Evolutionary conservation across 805 yeast species (phyloP), one percentile per base, ranked within the genome.

Genomic region (Geotrichum ghanense): DNA sequence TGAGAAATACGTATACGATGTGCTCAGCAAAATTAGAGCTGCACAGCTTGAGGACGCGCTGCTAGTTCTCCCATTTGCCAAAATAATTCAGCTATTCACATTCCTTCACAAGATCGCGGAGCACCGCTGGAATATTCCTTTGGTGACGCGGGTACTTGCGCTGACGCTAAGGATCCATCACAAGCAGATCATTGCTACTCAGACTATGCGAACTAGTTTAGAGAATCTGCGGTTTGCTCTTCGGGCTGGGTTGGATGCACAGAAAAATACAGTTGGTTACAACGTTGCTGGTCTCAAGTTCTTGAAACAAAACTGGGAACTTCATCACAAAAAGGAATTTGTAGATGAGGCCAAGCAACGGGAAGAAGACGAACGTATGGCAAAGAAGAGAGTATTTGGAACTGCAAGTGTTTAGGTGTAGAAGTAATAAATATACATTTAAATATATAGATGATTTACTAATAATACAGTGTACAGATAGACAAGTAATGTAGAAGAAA

Each of bases 1-100:
- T 1, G 83, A 79, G 48, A 77, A 79, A 50, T 83, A 90, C 57
- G 89, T 92, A 20, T 70, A 90, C 66, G 81, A 80, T 42, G 79
- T 81, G 0, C 62, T 90, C 14, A 59, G 69, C 31, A 79, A 78
- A 57, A 85, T 92, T 61, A 82, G 75, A 56, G 77, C 95, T 0
- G 75, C 94, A 0, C 95, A 90, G 57, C 67, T 92, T 27, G 96
- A 90, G 56, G 99, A 92, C 65, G 95, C 97, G 1, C 71, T 92
- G 47, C 66, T 92, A 42, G 95, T 92, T 1, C 70, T 92, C 46
- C 96, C 98, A 25, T 89, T 90, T 58, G 86, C 95, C 9, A 83
- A 81, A 63, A 81, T 89, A 2, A 61, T 80, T 47, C 76, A 76
- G 53, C 71, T 92, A 44, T 71, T 92, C 51, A 72, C 72, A 54